Conservation (phyloP, 495 filamentous ascomycete genomes). For the Trichoderma parareesei region DNA sequence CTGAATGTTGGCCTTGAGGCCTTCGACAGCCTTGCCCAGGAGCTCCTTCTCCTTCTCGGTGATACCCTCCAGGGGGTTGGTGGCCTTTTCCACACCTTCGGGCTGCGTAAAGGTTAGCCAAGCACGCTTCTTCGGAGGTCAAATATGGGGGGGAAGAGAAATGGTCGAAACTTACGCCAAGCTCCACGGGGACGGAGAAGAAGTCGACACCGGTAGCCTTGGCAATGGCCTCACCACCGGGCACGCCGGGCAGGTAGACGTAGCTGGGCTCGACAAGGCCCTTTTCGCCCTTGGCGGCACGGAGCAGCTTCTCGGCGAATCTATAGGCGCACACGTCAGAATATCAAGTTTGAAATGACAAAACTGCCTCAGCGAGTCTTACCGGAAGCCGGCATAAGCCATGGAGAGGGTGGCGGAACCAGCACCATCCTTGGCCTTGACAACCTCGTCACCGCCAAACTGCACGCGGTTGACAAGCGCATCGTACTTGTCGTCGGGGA, state of each 20-base stretch:
- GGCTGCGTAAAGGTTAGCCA: conserved; percentile 47
- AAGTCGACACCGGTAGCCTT: conserved; percentile 81
- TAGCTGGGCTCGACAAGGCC: conserved; percentile 90
- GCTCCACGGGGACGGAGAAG: conserved; percentile 92
- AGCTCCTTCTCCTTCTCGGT: conserved; percentile 81
- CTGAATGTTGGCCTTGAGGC: conserved; percentile 81
- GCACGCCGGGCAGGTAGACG: conserved; percentile 84
- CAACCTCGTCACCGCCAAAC: conserved; percentile 97
- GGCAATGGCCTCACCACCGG: conserved; percentile 74
- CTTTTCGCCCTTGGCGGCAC: conserved; percentile 77
- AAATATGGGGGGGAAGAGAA: neutral
- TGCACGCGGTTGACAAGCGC: conserved; percentile 88
- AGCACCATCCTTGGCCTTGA: conserved; percentile 92
- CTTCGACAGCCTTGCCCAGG: conserved; percentile 62
- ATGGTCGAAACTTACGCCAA: conserved; percentile 60
- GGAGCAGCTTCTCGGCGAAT: conserved; percentile 88
- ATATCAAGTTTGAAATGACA: neutral
- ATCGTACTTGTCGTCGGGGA: conserved; percentile 80
- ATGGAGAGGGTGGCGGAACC: conserved; percentile 96
- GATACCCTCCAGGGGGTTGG: conserved; percentile 64
- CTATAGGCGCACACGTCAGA: conserved; percentile 37
- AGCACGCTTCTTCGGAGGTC: neutral
- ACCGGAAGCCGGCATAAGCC: conserved; percentile 95
- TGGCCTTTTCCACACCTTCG: conserved; percentile 72
- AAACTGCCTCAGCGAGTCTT: conserved; percentile 13